These are phyloP conservation scores for Talaromyces verruculosus DNA, from an alignment of 2,329 filamentous ascomycete species.

Conservation along the genomic window DNA sequence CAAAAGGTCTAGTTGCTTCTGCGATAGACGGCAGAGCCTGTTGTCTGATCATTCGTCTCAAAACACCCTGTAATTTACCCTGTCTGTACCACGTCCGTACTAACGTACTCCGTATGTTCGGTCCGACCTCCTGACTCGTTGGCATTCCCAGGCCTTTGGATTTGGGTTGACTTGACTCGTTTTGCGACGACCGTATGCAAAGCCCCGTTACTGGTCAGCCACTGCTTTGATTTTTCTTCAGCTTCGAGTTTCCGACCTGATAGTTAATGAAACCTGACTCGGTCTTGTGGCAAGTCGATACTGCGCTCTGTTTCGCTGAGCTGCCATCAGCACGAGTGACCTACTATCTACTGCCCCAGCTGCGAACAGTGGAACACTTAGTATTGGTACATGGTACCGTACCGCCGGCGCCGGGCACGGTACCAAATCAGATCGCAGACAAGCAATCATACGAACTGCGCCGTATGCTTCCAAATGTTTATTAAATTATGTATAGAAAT, in stretches of 20 bases:
- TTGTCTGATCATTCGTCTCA: conserved; percentile 6
- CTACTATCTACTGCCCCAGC: not conserved
- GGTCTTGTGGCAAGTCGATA: conserved; percentile 5
- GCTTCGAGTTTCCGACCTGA: not conserved
- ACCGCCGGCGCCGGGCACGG: not conserved
- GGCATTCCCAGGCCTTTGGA: conserved; percentile 8
- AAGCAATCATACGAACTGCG: not conserved
- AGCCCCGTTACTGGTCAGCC: conserved; percentile 3
- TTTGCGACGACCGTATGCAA: not conserved
- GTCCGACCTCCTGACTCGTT: conserved; percentile 6
- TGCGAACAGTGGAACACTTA: not conserved
- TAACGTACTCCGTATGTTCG: not conserved
- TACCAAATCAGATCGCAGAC: conserved; percentile 2
- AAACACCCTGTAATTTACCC: not conserved
- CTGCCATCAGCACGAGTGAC: not conserved
- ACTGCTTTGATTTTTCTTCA: not conserved
- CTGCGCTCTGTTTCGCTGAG: not conserved
- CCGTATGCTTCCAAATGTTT: not conserved
- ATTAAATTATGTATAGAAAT: not conserved
- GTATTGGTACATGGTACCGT: not conserved
- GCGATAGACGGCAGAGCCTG: too few relatives aligned
- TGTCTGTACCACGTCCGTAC: not conserved
- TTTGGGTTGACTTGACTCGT: conserved; percentile 2
- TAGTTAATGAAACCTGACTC: not conserved
- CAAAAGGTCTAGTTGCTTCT: too few relatives aligned